Percentiles rank a stretch among this genome's conserved stretches.
Evolutionary conservation across 176 grass and related monocot genomes (phyloP).

Genomic region (Eragrostis curvula): DNA sequence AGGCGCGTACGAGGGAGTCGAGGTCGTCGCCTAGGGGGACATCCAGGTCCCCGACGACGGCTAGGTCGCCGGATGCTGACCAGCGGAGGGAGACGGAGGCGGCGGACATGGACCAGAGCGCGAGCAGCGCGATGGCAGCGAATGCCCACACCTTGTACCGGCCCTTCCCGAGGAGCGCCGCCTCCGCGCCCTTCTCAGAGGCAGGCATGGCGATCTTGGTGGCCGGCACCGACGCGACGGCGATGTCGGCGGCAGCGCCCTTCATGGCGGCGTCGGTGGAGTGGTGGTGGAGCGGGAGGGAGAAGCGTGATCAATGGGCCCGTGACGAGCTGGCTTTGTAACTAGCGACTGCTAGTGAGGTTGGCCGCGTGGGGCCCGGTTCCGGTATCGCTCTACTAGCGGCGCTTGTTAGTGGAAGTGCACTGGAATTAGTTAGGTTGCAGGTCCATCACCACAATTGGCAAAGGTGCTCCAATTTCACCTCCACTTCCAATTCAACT

Average conservation of each 20-base stretch:
- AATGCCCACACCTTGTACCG: slow-evolving; percentile 91
- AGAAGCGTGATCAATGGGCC: background rate
- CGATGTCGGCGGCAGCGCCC: slow-evolving; percentile 26
- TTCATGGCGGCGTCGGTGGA: slow-evolving; percentile 59
- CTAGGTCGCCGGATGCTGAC: slow-evolving; percentile 64
- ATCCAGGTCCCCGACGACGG: slow-evolving; percentile 35
- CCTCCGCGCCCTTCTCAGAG: slow-evolving; percentile 8
- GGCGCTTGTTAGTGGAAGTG: background rate
- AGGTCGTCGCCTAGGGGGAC: slow-evolving; percentile 54
- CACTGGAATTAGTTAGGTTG: slow-evolving; percentile 4
- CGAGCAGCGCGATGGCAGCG: slow-evolving; percentile 88
- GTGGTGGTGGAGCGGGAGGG: background rate
- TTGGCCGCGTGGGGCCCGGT: slow-evolving; percentile 38
- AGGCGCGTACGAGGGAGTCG: slow-evolving; percentile 51
- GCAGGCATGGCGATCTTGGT: slow-evolving; percentile 45
- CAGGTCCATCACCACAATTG: background rate
- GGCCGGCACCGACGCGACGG: slow-evolving; percentile 5
- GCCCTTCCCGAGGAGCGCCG: slow-evolving; percentile 54
- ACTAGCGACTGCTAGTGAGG: slow-evolving; percentile 31
- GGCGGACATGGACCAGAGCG: slow-evolving; percentile 94
- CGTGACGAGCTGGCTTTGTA: slow-evolving; percentile 39
- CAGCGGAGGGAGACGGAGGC: slow-evolving; percentile 83
- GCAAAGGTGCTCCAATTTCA: background rate
- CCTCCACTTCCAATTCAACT: background rate
- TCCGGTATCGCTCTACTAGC: slow-evolving; percentile 10